These are phyloP conservation scores for Fusarium staphyleae DNA, from an alignment of 2,329 filamentous ascomycete genomes.

Conservation along the genomic window DNA sequence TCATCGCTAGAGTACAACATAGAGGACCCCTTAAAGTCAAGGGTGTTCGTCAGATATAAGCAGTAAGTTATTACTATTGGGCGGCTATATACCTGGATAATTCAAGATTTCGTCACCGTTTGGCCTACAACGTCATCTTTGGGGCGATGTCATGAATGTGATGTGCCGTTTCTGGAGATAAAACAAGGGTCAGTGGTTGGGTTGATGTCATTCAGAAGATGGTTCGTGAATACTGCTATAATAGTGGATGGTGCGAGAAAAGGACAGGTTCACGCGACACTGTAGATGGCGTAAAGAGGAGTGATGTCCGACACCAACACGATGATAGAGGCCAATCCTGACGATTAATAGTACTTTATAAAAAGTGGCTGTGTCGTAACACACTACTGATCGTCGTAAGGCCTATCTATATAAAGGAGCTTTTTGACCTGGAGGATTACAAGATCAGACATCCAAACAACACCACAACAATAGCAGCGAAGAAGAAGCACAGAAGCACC, in stretches of 20 bases:
- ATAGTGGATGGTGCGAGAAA: neutral
- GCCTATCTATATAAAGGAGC: too few relatives aligned
- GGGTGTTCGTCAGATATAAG: neutral
- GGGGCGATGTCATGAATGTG: neutral
- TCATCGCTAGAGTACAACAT: neutral
- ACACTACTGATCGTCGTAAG: too few relatives aligned
- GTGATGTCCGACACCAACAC: too few relatives aligned
- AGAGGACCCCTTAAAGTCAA: neutral
- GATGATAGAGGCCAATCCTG: too few relatives aligned
- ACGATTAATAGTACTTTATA: too few relatives aligned
- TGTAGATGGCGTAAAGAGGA: neutral
- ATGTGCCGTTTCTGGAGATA: neutral
- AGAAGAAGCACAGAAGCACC: too few relatives aligned
- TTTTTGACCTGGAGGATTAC: too few relatives aligned
- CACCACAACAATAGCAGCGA: neutral
- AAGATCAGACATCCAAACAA: neutral
- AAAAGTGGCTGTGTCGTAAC: too few relatives aligned
- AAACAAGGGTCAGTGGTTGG: neutral
- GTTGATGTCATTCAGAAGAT: slow-evolving; percentile 11
- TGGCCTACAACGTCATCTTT: slow-evolving; percentile 5
- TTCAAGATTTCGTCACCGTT: neutral
- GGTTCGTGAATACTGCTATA: rapidly evolving
- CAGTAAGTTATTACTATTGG: neutral
- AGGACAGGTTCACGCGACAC: neutral
- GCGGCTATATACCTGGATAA: slow-evolving; percentile 21